Base-by-base conservation (phyloP, 148 eudicot genomes). In the Chenopodium berlandieri region DNA sequence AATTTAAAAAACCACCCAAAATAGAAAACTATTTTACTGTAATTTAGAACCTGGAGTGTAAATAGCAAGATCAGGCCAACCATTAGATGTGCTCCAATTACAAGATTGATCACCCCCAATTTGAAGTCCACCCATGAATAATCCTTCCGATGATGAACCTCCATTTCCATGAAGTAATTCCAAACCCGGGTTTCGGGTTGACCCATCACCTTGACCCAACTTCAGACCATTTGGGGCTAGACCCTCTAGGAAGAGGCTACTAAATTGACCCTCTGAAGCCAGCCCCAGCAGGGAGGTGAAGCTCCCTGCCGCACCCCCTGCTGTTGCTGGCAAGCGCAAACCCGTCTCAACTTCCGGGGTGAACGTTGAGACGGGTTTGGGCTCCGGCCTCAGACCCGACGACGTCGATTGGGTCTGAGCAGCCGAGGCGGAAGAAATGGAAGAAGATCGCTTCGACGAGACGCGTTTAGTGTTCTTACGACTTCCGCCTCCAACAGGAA, bases 401-500 rank as follows among this genome's bases (percentile, higher is more conserved):
- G 44, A 62, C 31, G 48, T 1, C 5, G 52, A 23, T 8, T 40
- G 54, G 78, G 31, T 64, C 64, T 56, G 82, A 50, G 54, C 14
- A 56, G 25, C 65, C 23, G 77, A n/a, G 7, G 52, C 0, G 0
- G 82, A 54, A 2, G 76, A 7, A 1, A 67, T 31, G 22, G 62
- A 20, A 1, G 75, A 47, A n/a, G 62, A 17, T 17, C 78, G 75
- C 3, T 79, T 68, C 40, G 79, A 27, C 25, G 79, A 65, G 7
- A 90, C 84, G 54, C 92, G 89, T 32, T 92, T 90, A 27, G 88
- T 84, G 86, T 84, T 87, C 86, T 93, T 94, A 50, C 98, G 82
- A 83, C 95, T 91, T 11, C 95, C 98, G 23, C 98, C 98, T 8
- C 98, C 98, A 6, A 94, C 95, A 4, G 98, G 98, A 70, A 94